These are phyloP conservation scores for Aspergillus tanneri DNA, from an alignment of 2,329 filamentous ascomycete genomes.

Conservation along the genomic window DNA sequence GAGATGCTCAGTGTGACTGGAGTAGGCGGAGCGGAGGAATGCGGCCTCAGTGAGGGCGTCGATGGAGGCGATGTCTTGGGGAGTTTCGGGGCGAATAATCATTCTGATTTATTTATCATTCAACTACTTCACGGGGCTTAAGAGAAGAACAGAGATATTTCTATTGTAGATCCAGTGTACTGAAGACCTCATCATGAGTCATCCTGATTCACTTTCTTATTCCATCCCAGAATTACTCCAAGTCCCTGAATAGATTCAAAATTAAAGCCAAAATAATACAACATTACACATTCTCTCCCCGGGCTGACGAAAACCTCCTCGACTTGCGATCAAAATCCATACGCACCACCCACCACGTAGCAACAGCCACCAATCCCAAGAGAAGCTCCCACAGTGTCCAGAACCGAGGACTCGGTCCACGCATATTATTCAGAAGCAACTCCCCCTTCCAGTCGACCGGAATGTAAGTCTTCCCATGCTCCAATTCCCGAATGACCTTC, in stretches of 20 bases:
- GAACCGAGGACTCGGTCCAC: constrained; percentile 12
- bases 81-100: neutral
- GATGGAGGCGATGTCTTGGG: neutral
- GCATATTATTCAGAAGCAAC: constrained; percentile 13
- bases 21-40: neutral
- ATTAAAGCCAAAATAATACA: no score
- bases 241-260: no score
- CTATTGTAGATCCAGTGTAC: no score
- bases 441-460: constrained; percentile 2
- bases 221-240: no score
- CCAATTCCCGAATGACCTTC: constrained; percentile 4
- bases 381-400: constrained; percentile 1
- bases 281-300: no score
- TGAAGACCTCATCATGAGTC: no score
- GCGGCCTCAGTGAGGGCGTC: neutral
- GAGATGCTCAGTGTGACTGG: neutral
- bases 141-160: neutral
- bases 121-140: no score
- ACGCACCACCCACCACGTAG: constrained; percentile 5
- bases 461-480: constrained; percentile 1
- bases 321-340: constrained; percentile 1
- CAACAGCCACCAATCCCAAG: neutral
- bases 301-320: neutral
- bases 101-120: neutral
- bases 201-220: no score